Base-by-base conservation (phyloP, 768 basidiomycete genomes). In the Cyathus striatus region DNA sequence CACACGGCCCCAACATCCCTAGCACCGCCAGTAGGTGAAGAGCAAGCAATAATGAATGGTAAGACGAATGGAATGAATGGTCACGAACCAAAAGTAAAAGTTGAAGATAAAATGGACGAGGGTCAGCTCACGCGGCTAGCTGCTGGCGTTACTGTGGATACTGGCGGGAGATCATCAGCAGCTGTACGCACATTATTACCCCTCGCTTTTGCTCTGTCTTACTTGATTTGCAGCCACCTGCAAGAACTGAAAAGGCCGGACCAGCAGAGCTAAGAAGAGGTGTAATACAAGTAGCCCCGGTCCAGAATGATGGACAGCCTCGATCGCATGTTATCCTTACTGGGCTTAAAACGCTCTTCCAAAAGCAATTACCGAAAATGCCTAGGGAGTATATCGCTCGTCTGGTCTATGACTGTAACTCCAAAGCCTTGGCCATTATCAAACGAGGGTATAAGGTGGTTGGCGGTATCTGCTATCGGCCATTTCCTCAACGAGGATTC, bases 311-410 rank as follows among this genome's bases (percentile, higher is more conserved):
- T 55, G 70, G 73, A 20, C 65, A 80, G 35, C 80, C 86, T 2
- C 79, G 82, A 23, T 90, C 90, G 2, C 68, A 85, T 21, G 78
- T 97, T 42, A 82, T 98, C 45, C 77, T 98, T 41, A 91, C 92
- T 3, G 90, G 91, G n/a, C 72, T 98, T 45, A 98, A 97, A 66
- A 93, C 90, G 6, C 81, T 98, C 13, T 98, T 99, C 58, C 95
- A 96, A 57, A 89, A 90, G 51, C 96, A 99, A 61, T 66, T 99
- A 2, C 96, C 96, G 5, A 97, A 97, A 65, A 98, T 99, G 96
- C 96, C 96, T 10, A 75, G 92, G 55, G 96, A 98, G 59, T 99
- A 99, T 58, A 98, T 99, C 52, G 90, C 96, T 3, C 81, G 96
- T 18, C 76, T 98, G 21, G 95, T 97, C 1, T 90, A 90, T 52